Evolutionary conservation across 441 rosid genomes (phyloP).

Genomic region (Arabidopsis hybrid): DNA sequence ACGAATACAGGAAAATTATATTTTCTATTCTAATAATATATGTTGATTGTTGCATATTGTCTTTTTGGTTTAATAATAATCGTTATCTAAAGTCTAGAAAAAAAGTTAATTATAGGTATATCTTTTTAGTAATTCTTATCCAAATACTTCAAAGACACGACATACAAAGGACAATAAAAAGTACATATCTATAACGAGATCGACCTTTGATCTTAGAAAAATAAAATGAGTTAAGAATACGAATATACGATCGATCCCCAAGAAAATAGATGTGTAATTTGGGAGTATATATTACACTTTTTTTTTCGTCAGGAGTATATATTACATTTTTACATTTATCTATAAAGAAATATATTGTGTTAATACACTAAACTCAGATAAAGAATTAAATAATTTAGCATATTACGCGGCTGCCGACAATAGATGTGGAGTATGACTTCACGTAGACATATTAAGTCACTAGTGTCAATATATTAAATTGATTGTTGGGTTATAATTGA

Average conservation of each 20-base stretch:
- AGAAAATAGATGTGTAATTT: background rate
- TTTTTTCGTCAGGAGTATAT: no score
- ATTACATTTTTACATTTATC: background rate
- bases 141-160: slow-evolving; percentile 23
- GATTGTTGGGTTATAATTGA: background rate
- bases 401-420: slow-evolving; percentile 38
- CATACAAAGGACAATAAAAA: background rate
- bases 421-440: slow-evolving; percentile 45
- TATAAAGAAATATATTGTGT: background rate
- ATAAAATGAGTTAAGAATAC: background rate
- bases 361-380: background rate
- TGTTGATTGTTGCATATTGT: background rate
- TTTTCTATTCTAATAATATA: background rate
- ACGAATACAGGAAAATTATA: background rate
- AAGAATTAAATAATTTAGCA: background rate
- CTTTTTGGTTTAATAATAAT: background rate
- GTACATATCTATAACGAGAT: background rate
- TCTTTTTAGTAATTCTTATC: slow-evolving; percentile 13
- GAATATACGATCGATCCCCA: background rate
- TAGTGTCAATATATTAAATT: background rate
- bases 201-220: slow-evolving; percentile 2
- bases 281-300: background rate
- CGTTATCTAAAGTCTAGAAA: slow-evolving; percentile 17
- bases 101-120: background rate
- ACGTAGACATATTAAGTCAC: slow-evolving; percentile 44